These are phyloP conservation scores for Ceriops decandra DNA, from an alignment of 345 rosid genomes.

Conservation along the genomic window DNA sequence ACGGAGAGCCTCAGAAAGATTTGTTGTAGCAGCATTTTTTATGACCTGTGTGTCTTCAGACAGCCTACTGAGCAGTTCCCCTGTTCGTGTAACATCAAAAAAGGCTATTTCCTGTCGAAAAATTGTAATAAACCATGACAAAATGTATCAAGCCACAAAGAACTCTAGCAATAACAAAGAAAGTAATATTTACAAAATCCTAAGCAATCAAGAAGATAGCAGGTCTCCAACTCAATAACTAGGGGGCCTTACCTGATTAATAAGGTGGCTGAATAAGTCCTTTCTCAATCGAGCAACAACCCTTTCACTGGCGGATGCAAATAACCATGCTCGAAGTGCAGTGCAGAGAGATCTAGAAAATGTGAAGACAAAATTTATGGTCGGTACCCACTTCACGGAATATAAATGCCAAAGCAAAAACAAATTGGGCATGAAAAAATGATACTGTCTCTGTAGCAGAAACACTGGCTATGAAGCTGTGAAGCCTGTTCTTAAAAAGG, in stretches of 20 bases:
- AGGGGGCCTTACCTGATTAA: slow-evolving; percentile 35
- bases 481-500: too few relatives aligned
- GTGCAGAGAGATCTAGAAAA: slow-evolving; percentile 40
- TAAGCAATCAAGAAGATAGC: not conserved
- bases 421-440: too few relatives aligned
- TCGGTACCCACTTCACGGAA: not conserved
- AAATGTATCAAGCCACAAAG: too few relatives aligned
- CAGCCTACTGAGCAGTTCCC: slow-evolving; percentile 51
- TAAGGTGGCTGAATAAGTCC: slow-evolving; percentile 42
- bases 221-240: not conserved
- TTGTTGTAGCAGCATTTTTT: slow-evolving; percentile 52
- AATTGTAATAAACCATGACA: not conserved
- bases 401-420: not conserved
- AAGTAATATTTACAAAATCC: not conserved
- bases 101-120: slow-evolving; percentile 47
- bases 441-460: too few relatives aligned
- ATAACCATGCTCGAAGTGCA: slow-evolving; percentile 48
- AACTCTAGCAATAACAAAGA: too few relatives aligned
- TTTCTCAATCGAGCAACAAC: slow-evolving; percentile 52
- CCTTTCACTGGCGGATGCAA: slow-evolving; percentile 47
- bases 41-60: slow-evolving; percentile 54
- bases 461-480: too few relatives aligned
- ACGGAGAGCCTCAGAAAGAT: slow-evolving; percentile 50
- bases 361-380: not conserved
- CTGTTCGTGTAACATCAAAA: slow-evolving; percentile 46